These are phyloP conservation scores for Castanea sativa DNA, from an alignment of 306 rosid species.

Conservation along the genomic window DNA sequence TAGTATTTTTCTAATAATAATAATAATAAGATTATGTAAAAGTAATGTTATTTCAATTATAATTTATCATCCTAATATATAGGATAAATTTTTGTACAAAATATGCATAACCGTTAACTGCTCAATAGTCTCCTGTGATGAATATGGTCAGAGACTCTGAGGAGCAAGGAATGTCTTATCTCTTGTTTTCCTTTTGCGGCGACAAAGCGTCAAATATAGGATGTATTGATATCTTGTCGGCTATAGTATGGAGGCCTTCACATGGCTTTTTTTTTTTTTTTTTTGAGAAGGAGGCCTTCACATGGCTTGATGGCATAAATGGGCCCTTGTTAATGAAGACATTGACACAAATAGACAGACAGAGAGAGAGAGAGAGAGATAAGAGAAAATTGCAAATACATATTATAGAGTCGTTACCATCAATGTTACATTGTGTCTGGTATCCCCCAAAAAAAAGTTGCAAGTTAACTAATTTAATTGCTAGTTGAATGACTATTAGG, in stretches of 20 bases:
- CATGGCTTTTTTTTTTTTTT: neutral
- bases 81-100: too few relatives aligned
- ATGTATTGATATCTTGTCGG: neutral
- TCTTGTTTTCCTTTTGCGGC: neutral
- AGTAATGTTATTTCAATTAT: too few relatives aligned
- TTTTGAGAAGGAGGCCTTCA: neutral
- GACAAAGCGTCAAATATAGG: neutral
- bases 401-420: neutral
- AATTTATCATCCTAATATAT: too few relatives aligned
- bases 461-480: too few relatives aligned
- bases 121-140: too few relatives aligned
- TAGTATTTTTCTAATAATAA: too few relatives aligned
- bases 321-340: neutral
- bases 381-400: neutral
- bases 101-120: too few relatives aligned
- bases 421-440: neutral
- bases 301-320: neutral
- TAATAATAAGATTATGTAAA: too few relatives aligned
- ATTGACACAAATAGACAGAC: neutral
- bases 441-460: too few relatives aligned
- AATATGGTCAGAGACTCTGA: too few relatives aligned
- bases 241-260: neutral
- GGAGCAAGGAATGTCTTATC: neutral
- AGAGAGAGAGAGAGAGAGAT: neutral
- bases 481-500: too few relatives aligned